phyloP scores from a whole-genome alignment of 257 asterid species.

The Leptodermis oblonga region DNA sequence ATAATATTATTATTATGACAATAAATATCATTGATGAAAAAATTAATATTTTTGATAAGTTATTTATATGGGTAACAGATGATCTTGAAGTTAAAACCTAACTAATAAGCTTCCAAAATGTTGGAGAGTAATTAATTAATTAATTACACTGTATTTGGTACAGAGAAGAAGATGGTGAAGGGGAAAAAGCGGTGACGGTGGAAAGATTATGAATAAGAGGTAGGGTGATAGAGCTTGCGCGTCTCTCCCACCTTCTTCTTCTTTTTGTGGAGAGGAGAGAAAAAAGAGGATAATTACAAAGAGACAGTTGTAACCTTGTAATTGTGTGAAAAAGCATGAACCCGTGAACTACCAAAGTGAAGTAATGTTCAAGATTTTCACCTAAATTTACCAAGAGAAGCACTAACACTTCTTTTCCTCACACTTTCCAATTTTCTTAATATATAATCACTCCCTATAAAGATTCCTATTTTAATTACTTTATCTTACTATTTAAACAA shows the following conservation, averaged over 20 bases:
- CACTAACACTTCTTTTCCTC: background rate
- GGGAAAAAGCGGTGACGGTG: background rate
- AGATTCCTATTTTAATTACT: no score
- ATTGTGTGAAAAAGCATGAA: background rate
- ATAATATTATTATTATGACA: no score
- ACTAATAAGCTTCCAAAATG: background rate
- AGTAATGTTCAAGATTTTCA: conserved; percentile 28
- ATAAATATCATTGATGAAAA: no score
- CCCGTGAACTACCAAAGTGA: conserved; percentile 39
- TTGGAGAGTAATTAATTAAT: no score
- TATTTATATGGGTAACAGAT: no score
- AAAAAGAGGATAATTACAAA: conserved; percentile 3
- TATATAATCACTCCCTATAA: no score
- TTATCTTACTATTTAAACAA: no score
- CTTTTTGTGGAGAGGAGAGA: background rate
- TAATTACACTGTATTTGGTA: background rate
- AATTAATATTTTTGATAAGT: no score
- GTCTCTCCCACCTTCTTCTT: conserved; percentile 12
- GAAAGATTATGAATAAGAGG: conserved; percentile 3
- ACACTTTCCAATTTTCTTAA: no score
- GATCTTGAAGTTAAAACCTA: no score
- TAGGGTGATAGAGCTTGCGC: conserved; percentile 7
- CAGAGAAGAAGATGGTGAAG: background rate
- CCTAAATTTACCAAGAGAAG: background rate
- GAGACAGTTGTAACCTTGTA: background rate